phyloP scores from a whole-genome alignment of 2,329 filamentous ascomycete species.

The Simplicillium aogashimaense region DNA sequence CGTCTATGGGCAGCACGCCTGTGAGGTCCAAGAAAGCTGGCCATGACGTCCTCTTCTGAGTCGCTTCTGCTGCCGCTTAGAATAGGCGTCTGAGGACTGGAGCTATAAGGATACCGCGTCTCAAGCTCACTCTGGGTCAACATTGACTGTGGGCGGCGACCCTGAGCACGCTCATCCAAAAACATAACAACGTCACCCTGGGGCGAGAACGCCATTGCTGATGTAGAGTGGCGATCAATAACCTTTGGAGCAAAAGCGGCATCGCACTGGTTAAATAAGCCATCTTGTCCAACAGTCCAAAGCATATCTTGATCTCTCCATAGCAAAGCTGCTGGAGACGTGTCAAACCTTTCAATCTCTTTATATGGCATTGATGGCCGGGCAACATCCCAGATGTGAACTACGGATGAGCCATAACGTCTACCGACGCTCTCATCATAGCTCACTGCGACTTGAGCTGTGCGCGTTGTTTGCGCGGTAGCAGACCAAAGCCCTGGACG shows the following conservation, averaged over 20 bases:
- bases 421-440: slow-evolving; percentile 48
- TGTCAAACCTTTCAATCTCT: slow-evolving; percentile 51
- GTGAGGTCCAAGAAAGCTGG: slow-evolving; percentile 45
- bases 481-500: slow-evolving; percentile 57
- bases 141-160: slow-evolving; percentile 30
- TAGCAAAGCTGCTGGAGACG: slow-evolving; percentile 44
- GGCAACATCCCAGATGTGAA: slow-evolving; percentile 62
- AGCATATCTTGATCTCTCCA: slow-evolving; percentile 58
- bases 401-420: slow-evolving; percentile 44
- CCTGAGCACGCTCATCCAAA: slow-evolving; percentile 45
- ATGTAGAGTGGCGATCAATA: slow-evolving; percentile 52
- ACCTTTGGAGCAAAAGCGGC: slow-evolving; percentile 53
- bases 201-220: slow-evolving; percentile 50
- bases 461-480: slow-evolving; percentile 47
- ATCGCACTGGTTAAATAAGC: slow-evolving; percentile 54
- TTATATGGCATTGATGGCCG: slow-evolving; percentile 58
- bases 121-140: slow-evolving; percentile 21
- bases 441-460: slow-evolving; percentile 51
- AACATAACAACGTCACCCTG: slow-evolving; percentile 51
- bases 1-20: slow-evolving; percentile 29
- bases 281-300: slow-evolving; percentile 56
- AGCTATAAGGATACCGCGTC: slow-evolving; percentile 32
- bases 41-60: slow-evolving; percentile 54
- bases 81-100: slow-evolving; percentile 37
- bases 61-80: slow-evolving; percentile 51